Conservation (phyloP, 139 green algal genomes). For the Protoeuglena noctilucae region DNA sequence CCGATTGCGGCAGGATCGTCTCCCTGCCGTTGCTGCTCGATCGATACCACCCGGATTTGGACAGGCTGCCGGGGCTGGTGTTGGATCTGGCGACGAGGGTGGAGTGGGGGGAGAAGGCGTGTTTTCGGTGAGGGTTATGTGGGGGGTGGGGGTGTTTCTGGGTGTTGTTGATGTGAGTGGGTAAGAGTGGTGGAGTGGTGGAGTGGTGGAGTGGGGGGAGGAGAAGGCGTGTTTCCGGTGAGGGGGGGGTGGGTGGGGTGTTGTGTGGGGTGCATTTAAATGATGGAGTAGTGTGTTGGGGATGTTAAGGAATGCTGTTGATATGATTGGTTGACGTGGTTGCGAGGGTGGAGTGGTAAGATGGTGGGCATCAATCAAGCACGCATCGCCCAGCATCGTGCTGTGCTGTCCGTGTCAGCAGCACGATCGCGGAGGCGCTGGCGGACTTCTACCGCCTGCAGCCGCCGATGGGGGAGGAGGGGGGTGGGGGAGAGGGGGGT, state of each 20-base stretch:
- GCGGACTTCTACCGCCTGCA: conserved; percentile 40
- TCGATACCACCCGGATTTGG: conserved; percentile 37
- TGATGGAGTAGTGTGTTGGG: background rate
- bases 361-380: too few species aligned
- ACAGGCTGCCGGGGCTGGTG: conserved; percentile 45
- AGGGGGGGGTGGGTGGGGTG: conserved; percentile 23
- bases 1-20: conserved; percentile 23
- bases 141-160: conserved; percentile 20
- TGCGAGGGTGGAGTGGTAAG: too few species aligned
- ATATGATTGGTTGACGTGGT: too few species aligned
- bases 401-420: too few species aligned
- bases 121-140: conserved; percentile 31
- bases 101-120: conserved; percentile 46
- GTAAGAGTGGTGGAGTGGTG: too few species aligned
- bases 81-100: conserved; percentile 51
- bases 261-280: background rate
- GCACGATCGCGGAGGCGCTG: conserved; percentile 16
- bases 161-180: background rate
- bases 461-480: conserved; percentile 9
- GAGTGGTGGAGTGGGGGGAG: conserved; percentile 53
- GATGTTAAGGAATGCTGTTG: conserved; percentile 1
- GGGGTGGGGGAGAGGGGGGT: background rate
- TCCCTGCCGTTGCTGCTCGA: conserved; percentile 49
- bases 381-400: too few species aligned
- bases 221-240: conserved; percentile 36